Percentiles rank a stretch among this genome's conserved stretches.
These are phyloP conservation scores for Aspergillus campestris DNA, from an alignment of 495 filamentous ascomycete genomes.

Conservation along the genomic window DNA sequence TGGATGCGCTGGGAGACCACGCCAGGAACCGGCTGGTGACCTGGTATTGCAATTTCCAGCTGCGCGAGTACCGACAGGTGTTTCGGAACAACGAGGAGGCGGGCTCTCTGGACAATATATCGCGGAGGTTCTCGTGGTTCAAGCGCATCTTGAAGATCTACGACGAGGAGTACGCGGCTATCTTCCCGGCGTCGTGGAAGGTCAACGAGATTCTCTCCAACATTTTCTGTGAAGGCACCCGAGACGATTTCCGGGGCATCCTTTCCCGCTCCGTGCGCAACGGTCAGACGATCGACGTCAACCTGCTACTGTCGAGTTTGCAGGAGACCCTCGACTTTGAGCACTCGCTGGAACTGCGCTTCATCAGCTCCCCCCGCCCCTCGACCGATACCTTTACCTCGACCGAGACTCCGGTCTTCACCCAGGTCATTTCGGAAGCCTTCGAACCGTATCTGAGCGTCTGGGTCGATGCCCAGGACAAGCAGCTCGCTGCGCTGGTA, in stretches of 20 bases:
- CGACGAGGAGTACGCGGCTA: slow-evolving; percentile 82
- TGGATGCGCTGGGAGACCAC: slow-evolving; percentile 90
- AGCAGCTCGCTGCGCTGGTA: slow-evolving; percentile 74
- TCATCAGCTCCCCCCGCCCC: slow-evolving; percentile 67
- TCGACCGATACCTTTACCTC: slow-evolving; percentile 90
- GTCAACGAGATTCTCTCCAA: slow-evolving; percentile 88
- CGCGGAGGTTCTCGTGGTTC: slow-evolving; percentile 92
- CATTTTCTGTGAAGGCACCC: slow-evolving; percentile 87
- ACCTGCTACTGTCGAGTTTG: slow-evolving; percentile 80
- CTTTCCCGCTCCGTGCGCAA: slow-evolving; percentile 81
- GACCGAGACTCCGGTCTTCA: slow-evolving; percentile 69
- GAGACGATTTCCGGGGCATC: slow-evolving; percentile 92
- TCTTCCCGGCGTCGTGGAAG: slow-evolving; percentile 84
- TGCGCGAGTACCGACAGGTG: slow-evolving; percentile 90
- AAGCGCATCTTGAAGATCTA: slow-evolving; percentile 92
- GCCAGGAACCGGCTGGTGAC: slow-evolving; percentile 75
- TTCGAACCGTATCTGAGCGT: slow-evolving; percentile 95
- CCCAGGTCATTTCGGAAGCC: slow-evolving; percentile 89
- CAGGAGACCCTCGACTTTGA: slow-evolving; percentile 98
- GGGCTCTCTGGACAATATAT: slow-evolving; percentile 94
- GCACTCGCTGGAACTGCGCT: slow-evolving; percentile 78
- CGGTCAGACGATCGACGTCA: slow-evolving; percentile 81
- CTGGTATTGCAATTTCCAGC: slow-evolving; percentile 97
- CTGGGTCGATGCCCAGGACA: slow-evolving; percentile 96
- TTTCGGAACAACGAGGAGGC: slow-evolving; percentile 96